phyloP scores from a whole-genome alignment of 2,329 filamentous ascomycete genomes.

The Pyricularia sp. region DNA sequence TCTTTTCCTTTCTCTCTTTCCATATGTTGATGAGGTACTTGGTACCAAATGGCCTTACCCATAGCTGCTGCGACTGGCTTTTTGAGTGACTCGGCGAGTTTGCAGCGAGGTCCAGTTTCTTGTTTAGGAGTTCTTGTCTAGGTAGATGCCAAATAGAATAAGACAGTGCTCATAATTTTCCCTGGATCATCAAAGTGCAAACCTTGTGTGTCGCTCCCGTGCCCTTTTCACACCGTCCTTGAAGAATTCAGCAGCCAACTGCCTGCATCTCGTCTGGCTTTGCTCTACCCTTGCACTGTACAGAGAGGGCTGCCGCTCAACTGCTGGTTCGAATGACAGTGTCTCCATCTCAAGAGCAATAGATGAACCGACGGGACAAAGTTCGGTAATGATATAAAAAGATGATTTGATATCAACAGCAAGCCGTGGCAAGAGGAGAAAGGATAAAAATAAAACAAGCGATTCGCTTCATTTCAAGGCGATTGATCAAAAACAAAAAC shows the following conservation, averaged over 20 bases:
- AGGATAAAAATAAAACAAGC: not conserved
- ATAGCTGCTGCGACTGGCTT: conserved; percentile 42
- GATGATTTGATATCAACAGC: not conserved
- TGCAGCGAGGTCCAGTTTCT: not conserved
- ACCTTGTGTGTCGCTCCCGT: conserved; percentile 60
- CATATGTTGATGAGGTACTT: too few species aligned
- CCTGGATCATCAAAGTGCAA: conserved; percentile 8
- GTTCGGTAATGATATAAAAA: not conserved
- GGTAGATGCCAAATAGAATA: not conserved
- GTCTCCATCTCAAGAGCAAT: not conserved
- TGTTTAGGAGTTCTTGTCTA: conserved; percentile 2
- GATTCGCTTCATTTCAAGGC: not conserved
- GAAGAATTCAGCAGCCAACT: conserved; percentile 54
- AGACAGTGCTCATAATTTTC: not conserved
- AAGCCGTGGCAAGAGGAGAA: not conserved
- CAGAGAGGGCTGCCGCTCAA: conserved; percentile 51
- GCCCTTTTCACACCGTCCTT: conserved; percentile 66
- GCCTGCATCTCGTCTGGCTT: conserved; percentile 25
- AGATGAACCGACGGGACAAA: not conserved
- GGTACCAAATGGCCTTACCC: not conserved
- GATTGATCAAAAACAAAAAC: not conserved
- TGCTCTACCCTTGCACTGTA: conserved; percentile 23
- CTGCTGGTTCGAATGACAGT: not conserved
- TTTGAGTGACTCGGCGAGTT: not conserved
- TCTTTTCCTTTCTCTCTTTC: too few species aligned